Evolutionary conservation across 2,329 filamentous ascomycete species (phyloP).

Genomic region (Dendryphion nanum): DNA sequence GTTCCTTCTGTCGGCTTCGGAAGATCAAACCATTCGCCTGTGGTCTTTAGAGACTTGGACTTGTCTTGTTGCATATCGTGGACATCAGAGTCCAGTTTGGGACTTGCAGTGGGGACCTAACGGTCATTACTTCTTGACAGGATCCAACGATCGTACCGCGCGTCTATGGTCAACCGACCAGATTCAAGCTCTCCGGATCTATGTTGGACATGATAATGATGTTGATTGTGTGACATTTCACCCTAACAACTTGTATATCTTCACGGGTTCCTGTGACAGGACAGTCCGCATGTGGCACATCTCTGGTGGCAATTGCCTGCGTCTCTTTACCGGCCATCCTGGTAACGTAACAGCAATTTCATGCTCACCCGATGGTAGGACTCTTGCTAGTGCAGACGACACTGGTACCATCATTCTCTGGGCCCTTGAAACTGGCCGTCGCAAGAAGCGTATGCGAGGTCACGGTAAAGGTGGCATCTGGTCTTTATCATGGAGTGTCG

Average conservation of each 20-base stretch:
- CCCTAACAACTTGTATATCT: constrained; percentile 88
- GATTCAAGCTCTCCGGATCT: constrained; percentile 80
- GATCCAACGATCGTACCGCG: constrained; percentile 84
- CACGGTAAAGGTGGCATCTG: constrained; percentile 93
- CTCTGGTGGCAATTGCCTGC: constrained; percentile 80
- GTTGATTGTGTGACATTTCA: constrained; percentile 95
- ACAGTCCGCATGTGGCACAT: constrained; percentile 97
- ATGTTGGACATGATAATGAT: constrained; percentile 89
- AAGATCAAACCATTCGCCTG: constrained; percentile 82
- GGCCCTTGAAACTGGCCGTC: constrained; percentile 83
- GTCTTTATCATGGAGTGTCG: constrained; percentile 89
- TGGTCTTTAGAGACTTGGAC: constrained; percentile 92
- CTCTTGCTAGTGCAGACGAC: constrained; percentile 86
- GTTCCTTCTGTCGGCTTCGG: constrained; percentile 81
- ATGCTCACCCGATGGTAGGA: constrained; percentile 83
- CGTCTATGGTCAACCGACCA: constrained; percentile 92
- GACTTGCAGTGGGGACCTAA: constrained; percentile 87
- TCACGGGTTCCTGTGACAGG: constrained; percentile 90
- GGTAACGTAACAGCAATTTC: constrained; percentile 83
- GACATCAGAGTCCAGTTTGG: constrained; percentile 86
- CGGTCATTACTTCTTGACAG: constrained; percentile 90
- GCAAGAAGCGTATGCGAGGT: constrained; percentile 89
- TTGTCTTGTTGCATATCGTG: constrained; percentile 92
- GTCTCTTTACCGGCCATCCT: constrained; percentile 87
- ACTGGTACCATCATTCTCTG: constrained; percentile 90